Percentiles rank a stretch among this genome's conserved stretches.
Evolutionary conservation across 306 rosid species (phyloP).

Genomic region (Morella rubra): DNA sequence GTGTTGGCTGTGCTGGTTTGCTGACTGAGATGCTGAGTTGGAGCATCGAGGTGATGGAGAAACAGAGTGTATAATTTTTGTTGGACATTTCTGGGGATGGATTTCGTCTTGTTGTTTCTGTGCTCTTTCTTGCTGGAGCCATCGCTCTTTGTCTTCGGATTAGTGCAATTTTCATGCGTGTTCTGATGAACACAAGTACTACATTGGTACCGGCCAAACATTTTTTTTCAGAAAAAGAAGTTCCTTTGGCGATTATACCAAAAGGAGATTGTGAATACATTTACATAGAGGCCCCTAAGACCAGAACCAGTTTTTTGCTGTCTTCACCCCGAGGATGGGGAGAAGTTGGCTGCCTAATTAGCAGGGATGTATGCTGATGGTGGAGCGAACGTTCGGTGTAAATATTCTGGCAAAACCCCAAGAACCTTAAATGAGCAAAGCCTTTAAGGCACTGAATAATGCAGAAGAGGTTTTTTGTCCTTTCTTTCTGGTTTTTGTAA

Average conservation of each 20-base stretch:
- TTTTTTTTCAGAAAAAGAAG: not conserved
- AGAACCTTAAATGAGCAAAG: too few species aligned
- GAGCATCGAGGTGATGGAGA: too few species aligned
- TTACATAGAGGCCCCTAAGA: not conserved
- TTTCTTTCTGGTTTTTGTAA: too few species aligned
- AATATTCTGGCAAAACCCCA: too few species aligned
- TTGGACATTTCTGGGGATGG: not conserved
- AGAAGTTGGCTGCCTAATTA: not conserved
- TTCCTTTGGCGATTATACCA: too few species aligned
- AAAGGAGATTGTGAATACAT: too few species aligned
- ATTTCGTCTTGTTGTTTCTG: not conserved
- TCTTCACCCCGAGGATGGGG: not conserved
- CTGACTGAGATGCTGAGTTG: too few species aligned
- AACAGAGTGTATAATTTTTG: too few species aligned
- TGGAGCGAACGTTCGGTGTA: too few species aligned
- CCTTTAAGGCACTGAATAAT: too few species aligned
- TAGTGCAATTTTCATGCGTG: not conserved
- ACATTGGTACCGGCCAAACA: not conserved
- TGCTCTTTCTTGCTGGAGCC: not conserved
- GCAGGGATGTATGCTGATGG: not conserved
- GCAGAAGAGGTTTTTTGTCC: too few species aligned
- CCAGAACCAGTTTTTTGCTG: not conserved
- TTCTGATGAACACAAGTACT: not conserved
- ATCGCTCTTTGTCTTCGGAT: not conserved
- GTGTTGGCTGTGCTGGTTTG: too few species aligned